A percentile compares a stretch with the other conserved stretches of the same genome.
phyloP scores from a whole-genome alignment of 2,329 filamentous ascomycete species.

The Ceratocystis huliohia region DNA sequence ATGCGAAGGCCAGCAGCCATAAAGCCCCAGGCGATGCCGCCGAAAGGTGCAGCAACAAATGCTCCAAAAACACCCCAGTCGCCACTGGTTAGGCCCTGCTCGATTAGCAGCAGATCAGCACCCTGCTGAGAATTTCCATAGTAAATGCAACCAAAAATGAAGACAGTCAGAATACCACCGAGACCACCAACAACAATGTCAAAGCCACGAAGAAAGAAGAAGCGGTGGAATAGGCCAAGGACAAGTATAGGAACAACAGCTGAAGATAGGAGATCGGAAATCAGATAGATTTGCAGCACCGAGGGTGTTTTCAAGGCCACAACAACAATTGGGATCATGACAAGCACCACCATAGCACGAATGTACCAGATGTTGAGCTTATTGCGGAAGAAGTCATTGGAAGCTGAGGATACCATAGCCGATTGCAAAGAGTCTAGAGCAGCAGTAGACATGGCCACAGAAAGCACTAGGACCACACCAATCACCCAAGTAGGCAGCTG shows the following conservation, averaged over 20 bases:
- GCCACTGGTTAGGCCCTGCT: slow-evolving; percentile 59
- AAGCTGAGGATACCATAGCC: slow-evolving; percentile 73
- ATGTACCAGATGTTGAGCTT: slow-evolving; percentile 63
- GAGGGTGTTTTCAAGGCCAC: slow-evolving; percentile 61
- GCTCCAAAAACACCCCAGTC: slow-evolving; percentile 78
- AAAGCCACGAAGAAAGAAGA: slow-evolving; percentile 69
- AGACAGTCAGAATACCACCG: slow-evolving; percentile 66
- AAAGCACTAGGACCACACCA: slow-evolving; percentile 69
- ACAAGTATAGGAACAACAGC: slow-evolving; percentile 62
- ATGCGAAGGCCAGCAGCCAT: slow-evolving; percentile 50
- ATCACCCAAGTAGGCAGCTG: slow-evolving; percentile 69
- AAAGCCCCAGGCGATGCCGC: slow-evolving; percentile 59
- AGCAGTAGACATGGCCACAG: slow-evolving; percentile 60
- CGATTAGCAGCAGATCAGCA: slow-evolving; percentile 55
- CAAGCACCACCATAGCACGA: slow-evolving; percentile 51
- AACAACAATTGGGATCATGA: slow-evolving; percentile 63
- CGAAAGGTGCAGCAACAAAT: slow-evolving; percentile 67
- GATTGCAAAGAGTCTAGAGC: slow-evolving; percentile 72
- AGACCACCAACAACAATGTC: slow-evolving; percentile 68
- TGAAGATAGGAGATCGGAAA: slow-evolving; percentile 67
- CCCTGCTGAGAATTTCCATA: slow-evolving; percentile 54
- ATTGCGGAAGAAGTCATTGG: slow-evolving; percentile 77
- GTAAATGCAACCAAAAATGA: slow-evolving; percentile 69
- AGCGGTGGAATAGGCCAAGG: slow-evolving; percentile 55
- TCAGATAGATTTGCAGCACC: slow-evolving; percentile 70